A percentile compares a stretch with the other conserved stretches of the same genome.
phyloP scores from a whole-genome alignment of 2,329 filamentous ascomycete species.

The Aspergillus nomiae region DNA sequence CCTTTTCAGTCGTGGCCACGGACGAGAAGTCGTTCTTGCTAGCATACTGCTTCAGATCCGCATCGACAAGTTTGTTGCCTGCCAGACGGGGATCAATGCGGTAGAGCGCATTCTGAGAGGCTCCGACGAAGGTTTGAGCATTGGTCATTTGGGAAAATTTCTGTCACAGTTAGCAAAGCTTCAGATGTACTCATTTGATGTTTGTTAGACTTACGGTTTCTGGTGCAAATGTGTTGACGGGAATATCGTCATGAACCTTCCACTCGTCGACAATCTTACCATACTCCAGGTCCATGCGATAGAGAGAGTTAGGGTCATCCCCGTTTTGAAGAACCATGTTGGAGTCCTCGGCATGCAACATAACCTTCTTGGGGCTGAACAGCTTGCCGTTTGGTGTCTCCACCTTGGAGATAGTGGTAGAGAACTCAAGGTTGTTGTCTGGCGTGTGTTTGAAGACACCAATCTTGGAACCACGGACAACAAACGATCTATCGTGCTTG shows the following conservation, averaged over 20 bases:
- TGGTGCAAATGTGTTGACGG: constrained; percentile 86
- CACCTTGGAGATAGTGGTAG: constrained; percentile 95
- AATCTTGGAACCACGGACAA: constrained; percentile 96
- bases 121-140: constrained; percentile 91
- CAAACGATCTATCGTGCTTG: constrained; percentile 95
- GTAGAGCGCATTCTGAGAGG: constrained; percentile 90
- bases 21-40: constrained; percentile 98
- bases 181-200: not conserved
- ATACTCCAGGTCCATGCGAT: constrained; percentile 96
- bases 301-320: constrained; percentile 84
- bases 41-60: constrained; percentile 90
- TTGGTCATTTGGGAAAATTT: constrained; percentile 98
- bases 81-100: constrained; percentile 87
- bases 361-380: constrained; percentile 94
- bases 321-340: constrained; percentile 87
- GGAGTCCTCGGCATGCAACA: constrained; percentile 87
- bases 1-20: constrained; percentile 91
- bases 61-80: constrained; percentile 89
- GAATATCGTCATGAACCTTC: constrained; percentile 96
- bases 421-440: constrained; percentile 91
- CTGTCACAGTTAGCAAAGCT: constrained; percentile 41
- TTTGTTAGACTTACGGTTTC: constrained; percentile 64
- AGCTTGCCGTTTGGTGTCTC: constrained; percentile 82
- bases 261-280: constrained; percentile 98
- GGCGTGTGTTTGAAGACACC: constrained; percentile 96